Evolutionary conservation across 83 land plant species (phyloP), one percentile per base, ranked within the genome.

Genomic region (Picea abies): DNA sequence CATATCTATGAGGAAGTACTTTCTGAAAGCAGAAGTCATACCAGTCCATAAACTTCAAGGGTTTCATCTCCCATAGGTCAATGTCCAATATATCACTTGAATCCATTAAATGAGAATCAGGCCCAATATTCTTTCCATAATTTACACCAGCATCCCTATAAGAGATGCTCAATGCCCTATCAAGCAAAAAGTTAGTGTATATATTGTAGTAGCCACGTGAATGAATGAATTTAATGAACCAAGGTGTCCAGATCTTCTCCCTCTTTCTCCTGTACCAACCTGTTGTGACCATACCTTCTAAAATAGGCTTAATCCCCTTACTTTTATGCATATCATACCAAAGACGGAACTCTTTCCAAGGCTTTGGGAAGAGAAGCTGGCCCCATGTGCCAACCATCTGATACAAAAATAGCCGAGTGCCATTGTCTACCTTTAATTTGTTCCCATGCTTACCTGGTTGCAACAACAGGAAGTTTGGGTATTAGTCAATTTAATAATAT

Each of bases 361-460:
- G 99, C 82, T 85, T 92, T 60, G 99, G 98, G 82, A 97, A 97
- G 73, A 97, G 87, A 81, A 97, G 91, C 92, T 97, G 99, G 8
- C 99, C 99, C 99, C 99, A 97, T 1, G 96, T 95, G 68, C 99
- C 99, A 65, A 97, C 98, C 88, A 96, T 76, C 78, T 96, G 98
- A 79, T 97, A 97, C 83, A 97, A 84, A 84, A 97, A 97, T 58
- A 97, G 82, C 1, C 66, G 89, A 5, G 93, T 90, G 68, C 79
- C 89, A 83, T 85, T 79, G 63, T 91, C 94, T 81, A 94, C 52
- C 16, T 87, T 79, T 15, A 96, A 81, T 52, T 90, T 88, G 85
- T 93, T 96, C 39, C 99, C 98, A 84, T 92, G 93, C 81, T 95
- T 95, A 35, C 98, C 98, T 95, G 88, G 7, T 52, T 52, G 56